Evolutionary conservation across 177 flowering plant species (phyloP).

Genomic region (Vitis hybrid): DNA sequence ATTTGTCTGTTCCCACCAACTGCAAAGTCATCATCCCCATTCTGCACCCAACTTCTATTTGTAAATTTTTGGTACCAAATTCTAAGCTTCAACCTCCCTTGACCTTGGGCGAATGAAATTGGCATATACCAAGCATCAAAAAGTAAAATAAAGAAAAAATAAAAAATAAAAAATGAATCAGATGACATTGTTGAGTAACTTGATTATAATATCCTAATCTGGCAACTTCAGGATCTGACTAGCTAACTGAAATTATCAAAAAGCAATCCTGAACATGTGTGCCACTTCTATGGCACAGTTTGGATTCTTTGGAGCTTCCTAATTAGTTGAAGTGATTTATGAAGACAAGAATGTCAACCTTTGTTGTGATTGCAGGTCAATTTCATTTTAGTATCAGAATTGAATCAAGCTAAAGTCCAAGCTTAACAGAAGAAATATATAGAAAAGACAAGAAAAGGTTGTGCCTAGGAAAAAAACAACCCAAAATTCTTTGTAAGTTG

Average conservation of each 20-base stretch:
- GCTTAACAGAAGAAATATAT: background rate
- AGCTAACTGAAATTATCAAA: background rate
- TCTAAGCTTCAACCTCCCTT: too few species aligned
- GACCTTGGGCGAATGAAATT: too few species aligned
- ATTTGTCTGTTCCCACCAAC: too few species aligned
- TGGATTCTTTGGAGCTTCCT: background rate
- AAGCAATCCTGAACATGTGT: background rate
- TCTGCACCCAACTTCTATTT: too few species aligned
- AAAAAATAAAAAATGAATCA: background rate
- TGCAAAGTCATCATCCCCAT: too few species aligned
- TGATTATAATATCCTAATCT: background rate
- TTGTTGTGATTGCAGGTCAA: background rate
- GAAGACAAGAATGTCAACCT: background rate
- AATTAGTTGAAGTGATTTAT: background rate
- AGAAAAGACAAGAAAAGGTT: background rate
- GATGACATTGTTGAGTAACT: background rate
- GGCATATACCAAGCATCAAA: too few species aligned
- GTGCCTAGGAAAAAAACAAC: too few species aligned
- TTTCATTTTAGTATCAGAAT: background rate
- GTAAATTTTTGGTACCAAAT: too few species aligned
- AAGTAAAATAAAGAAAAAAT: background rate
- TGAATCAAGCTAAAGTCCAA: background rate
- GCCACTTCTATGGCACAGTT: background rate
- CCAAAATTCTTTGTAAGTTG: background rate
- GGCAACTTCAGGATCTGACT: background rate